Conservation (phyloP, 164 flowering plant genomes). For the Akebia trifoliata region DNA sequence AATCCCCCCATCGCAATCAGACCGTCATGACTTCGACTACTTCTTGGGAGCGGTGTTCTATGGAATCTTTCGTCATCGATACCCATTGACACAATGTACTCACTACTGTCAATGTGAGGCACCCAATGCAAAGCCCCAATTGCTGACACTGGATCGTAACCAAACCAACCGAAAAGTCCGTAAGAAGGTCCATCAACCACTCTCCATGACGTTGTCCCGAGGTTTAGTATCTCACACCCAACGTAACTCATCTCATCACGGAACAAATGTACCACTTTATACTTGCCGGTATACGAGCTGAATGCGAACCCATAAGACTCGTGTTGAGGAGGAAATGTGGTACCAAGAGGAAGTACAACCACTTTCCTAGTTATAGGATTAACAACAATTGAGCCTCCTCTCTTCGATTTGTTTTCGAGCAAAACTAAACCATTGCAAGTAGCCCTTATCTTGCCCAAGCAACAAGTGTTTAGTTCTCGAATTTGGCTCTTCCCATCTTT, state of each 20-base stretch:
- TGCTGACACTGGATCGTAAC: slow-evolving; percentile 29
- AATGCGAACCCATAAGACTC: slow-evolving; percentile 41
- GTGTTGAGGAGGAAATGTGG: slow-evolving; percentile 16
- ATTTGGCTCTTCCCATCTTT: slow-evolving; percentile 23
- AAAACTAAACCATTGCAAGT: slow-evolving; percentile 40
- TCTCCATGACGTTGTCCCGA: slow-evolving; percentile 34
- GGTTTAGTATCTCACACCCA: slow-evolving; percentile 34
- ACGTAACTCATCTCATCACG: slow-evolving; percentile 20
- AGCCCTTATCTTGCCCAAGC: slow-evolving; percentile 31
- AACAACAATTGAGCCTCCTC: slow-evolving; percentile 35
- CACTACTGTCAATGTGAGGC: slow-evolving; percentile 20
- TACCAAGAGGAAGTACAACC: slow-evolving; percentile 33
- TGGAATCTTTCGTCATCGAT: slow-evolving; percentile 37
- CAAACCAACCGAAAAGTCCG: slow-evolving; percentile 25
- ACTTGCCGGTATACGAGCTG: slow-evolving; percentile 9
- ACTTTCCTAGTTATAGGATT: slow-evolving; percentile 44
- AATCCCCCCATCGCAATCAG: slow-evolving; percentile 33
- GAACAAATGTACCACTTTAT: slow-evolving; percentile 49
- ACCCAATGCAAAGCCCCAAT: slow-evolving; percentile 44
- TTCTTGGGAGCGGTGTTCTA: slow-evolving; percentile 26
- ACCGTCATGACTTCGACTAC: slow-evolving; percentile 17
- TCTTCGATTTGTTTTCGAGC: slow-evolving; percentile 23
- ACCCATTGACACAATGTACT: slow-evolving; percentile 35
- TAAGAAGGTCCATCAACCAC: slow-evolving; percentile 34
- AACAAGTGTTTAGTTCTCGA: slow-evolving; percentile 19